These are phyloP conservation scores for Trichophyton benhamiae DNA, from an alignment of 2,329 filamentous ascomycete genomes.

Conservation along the genomic window DNA sequence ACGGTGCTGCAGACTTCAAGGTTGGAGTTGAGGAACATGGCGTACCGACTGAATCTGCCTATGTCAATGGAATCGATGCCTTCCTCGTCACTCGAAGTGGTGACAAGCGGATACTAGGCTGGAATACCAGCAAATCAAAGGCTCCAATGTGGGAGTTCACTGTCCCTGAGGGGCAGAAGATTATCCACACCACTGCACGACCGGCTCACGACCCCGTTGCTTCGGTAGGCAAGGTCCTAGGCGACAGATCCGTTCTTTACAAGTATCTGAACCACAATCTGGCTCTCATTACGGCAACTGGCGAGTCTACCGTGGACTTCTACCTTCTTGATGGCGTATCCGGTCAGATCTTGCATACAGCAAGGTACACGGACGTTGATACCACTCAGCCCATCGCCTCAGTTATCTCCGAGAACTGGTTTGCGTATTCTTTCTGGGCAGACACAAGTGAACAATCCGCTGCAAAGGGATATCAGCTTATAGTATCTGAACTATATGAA, in stretches of 20 bases:
- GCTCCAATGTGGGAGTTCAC: constrained; percentile 59
- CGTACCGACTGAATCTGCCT: constrained; percentile 18
- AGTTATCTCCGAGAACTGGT: constrained; percentile 87
- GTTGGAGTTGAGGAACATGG: constrained; percentile 29
- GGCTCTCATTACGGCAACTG: constrained; percentile 58
- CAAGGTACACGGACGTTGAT: constrained; percentile 62
- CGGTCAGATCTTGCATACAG: constrained; percentile 63
- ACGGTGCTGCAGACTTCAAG: constrained; percentile 17
- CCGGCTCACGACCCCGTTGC: constrained; percentile 75
- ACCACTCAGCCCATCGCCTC: constrained; percentile 60
- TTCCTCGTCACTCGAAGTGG: constrained; percentile 32
- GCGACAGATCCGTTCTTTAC: constrained; percentile 86
- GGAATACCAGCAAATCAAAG: constrained; percentile 28
- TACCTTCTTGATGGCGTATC: constrained; percentile 80
- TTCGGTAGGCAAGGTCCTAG: constrained; percentile 87
- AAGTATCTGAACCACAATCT: constrained; percentile 91
- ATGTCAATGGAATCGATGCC: constrained; percentile 22
- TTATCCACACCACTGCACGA: constrained; percentile 55
- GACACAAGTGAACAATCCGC: constrained; percentile 36
- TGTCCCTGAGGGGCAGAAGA: constrained; percentile 51
- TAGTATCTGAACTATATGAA: constrained; percentile 82
- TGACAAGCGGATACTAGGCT: constrained; percentile 34
- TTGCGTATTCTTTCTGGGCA: constrained; percentile 66
- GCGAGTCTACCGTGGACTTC: constrained; percentile 53
- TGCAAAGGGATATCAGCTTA: constrained; percentile 73